Percentiles rank a stretch among this genome's conserved stretches.
Conservation (phyloP, 2,329 filamentous ascomycete species). For the Stylonectria norvegica region DNA sequence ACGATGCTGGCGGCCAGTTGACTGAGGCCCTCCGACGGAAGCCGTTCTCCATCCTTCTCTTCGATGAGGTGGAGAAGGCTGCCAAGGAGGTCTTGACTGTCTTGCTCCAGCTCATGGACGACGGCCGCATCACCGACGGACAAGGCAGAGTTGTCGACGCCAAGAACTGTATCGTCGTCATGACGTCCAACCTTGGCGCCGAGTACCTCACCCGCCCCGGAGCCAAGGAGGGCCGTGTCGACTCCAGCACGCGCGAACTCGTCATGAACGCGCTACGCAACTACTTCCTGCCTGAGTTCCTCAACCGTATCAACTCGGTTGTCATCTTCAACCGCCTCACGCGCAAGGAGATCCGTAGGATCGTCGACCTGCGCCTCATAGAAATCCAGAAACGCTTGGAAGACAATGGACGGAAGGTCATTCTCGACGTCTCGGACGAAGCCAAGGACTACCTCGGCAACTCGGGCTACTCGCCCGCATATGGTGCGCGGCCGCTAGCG, state of each 20-base stretch:
- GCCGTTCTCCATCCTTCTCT: conserved; percentile 95
- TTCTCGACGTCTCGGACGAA: conserved; percentile 76
- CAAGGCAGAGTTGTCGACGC: conserved; percentile 94
- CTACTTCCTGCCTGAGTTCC: conserved; percentile 97
- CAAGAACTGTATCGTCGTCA: conserved; percentile 97
- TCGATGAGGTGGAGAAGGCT: conserved; percentile 98
- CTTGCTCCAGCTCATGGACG: conserved; percentile 98
- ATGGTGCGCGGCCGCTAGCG: conserved; percentile 84
- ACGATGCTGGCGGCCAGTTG: conserved; percentile 92
- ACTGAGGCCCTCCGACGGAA: conserved; percentile 91
- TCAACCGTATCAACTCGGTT: conserved; percentile 93
- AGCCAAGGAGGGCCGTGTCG: conserved; percentile 77
- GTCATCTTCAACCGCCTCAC: conserved; percentile 99
- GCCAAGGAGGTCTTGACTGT: conserved; percentile 97
- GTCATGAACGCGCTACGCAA: conserved; percentile 88
- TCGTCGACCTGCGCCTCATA: conserved; percentile 81
- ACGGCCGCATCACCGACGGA: conserved; percentile 96
- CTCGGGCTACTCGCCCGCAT: conserved; percentile 91
- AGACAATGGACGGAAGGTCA: conserved; percentile 79
- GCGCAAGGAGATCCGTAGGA: conserved; percentile 83
- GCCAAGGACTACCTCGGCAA: conserved; percentile 91
- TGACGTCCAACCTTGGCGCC: conserved; percentile 96
- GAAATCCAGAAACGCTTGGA: conserved; percentile 92
- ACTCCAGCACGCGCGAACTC: conserved; percentile 78
- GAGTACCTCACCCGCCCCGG: conserved; percentile 84